Percentiles rank a stretch among this genome's conserved stretches.
Evolutionary conservation across 768 basidiomycete species (phyloP).

Genomic region (Kwoniella sp.): DNA sequence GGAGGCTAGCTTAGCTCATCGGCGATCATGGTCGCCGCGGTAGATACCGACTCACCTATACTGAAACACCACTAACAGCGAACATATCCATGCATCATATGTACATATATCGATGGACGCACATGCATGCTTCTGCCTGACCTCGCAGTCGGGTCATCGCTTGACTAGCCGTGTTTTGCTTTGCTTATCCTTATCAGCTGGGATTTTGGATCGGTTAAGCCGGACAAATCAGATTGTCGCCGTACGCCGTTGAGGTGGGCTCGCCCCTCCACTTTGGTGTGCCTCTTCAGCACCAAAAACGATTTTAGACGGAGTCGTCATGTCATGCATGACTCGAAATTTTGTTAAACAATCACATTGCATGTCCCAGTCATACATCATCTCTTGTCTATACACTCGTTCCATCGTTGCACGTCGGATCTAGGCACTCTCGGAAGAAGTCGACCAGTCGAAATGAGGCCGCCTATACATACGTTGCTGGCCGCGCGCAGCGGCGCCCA

Average conservation of each 20-base stretch:
- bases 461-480: background rate
- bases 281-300: too few relatives aligned
- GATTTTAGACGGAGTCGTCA: background rate
- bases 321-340: conserved; percentile 3
- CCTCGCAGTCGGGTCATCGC: too few relatives aligned
- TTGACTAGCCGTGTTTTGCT: too few relatives aligned
- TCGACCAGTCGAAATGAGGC: background rate
- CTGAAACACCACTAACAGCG: background rate
- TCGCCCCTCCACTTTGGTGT: background rate
- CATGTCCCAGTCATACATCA: background rate
- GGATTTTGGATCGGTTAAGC: background rate
- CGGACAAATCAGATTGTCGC: conserved; percentile 1
- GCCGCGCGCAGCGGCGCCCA: background rate
- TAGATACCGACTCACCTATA: background rate
- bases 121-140: too few relatives aligned
- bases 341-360: background rate
- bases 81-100: conserved; percentile 16
- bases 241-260: background rate
- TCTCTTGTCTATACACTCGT: background rate
- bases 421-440: too few relatives aligned
- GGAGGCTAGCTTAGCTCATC: background rate
- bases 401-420: too few relatives aligned
- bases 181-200: background rate
- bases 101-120: too few relatives aligned
- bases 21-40: background rate